Base-by-base conservation (phyloP, 2,329 filamentous ascomycete species). In the Sarocladium brachiariae region DNA sequence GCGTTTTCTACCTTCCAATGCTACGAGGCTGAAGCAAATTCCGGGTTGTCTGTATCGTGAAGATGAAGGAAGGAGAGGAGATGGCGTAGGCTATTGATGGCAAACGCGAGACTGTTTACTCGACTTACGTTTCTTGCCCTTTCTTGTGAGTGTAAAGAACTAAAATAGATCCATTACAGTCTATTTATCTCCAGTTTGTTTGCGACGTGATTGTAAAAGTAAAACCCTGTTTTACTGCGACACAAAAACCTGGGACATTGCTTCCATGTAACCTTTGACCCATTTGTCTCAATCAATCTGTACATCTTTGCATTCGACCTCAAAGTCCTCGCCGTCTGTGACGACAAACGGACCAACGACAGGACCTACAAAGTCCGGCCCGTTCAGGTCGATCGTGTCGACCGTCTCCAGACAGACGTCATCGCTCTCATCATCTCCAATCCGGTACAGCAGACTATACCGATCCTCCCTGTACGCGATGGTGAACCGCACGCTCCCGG, bases 211-310 rank as follows among this genome's bases (percentile, higher is more conserved):
- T n/a, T n/a, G n/a, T n/a, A n/a, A n/a, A n/a, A n/a, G n/a, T n/a
- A n/a, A n/a, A n/a, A n/a, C n/a, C n/a, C n/a, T n/a, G n/a, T n/a
- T n/a, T n/a, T n/a, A n/a, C n/a, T n/a, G n/a, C n/a, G n/a, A n/a
- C n/a, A n/a, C n/a, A n/a, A n/a, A n/a, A n/a, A n/a, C n/a, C n/a
- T n/a, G n/a, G n/a, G n/a, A 62, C 35, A 58, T 63, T 31, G 59
- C 62, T 16, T 57, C 56, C 30, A 59, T 63, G 56, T 61, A n/a
- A n/a, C 59, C 1, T 61, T 63, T 37, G 59, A 56, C n/a, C n/a
- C n/a, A n/a, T n/a, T n/a, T n/a, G n/a, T 11, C 23, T 49, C 31
- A 49, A 13, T 35, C 46, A 19, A 49, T 25, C 4, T 37, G 30
- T 19, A 49, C 13, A 7, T 49, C 33, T 19, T 14, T 37, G 21